A percentile compares a stretch with the other conserved stretches of the same genome.
These are phyloP conservation scores for Hyphopichia fennica DNA, from an alignment of 1,139 yeast species.

Conservation along the genomic window DNA sequence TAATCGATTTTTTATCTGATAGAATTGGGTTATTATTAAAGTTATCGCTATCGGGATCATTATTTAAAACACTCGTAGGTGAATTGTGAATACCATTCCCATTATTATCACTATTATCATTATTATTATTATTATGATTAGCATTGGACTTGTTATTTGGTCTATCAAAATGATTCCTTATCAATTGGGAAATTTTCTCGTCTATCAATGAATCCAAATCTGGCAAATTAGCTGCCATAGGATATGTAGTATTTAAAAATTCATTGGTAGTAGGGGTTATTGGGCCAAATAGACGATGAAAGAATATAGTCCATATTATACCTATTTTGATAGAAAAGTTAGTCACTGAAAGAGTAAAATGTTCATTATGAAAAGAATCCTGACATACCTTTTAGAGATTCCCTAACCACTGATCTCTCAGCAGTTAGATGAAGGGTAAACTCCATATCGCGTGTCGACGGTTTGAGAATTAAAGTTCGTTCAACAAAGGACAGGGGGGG, in stretches of 20 bases:
- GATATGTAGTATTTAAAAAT: slow-evolving; percentile 47
- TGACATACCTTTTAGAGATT: slow-evolving; percentile 45
- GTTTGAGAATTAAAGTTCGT: not conserved
- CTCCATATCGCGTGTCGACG: slow-evolving; percentile 27
- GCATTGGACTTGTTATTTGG: not conserved
- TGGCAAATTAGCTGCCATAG: slow-evolving; percentile 40
- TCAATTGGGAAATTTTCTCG: slow-evolving; percentile 36
- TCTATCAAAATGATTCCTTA: slow-evolving; percentile 27
- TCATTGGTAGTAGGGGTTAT: slow-evolving; percentile 52
- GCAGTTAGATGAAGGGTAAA: slow-evolving; percentile 38
- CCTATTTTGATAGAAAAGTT: slow-evolving; percentile 32
- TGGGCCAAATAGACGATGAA: slow-evolving; percentile 70
- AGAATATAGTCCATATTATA: slow-evolving; percentile 64
- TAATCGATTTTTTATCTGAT: not conserved
- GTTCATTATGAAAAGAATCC: not conserved
- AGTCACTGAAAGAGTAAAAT: not conserved
- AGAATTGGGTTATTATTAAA: not conserved
- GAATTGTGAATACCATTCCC: not conserved
- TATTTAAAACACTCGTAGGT: not conserved
- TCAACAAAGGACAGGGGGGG: not conserved
- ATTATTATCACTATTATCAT: not conserved
- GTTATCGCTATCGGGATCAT: not conserved
- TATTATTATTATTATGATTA: not conserved
- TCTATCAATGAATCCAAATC: slow-evolving; percentile 48
- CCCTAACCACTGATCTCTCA: slow-evolving; percentile 45